phyloP scores from a whole-genome alignment of 2,329 filamentous ascomycete genomes.

The Sporothrix inflata region DNA sequence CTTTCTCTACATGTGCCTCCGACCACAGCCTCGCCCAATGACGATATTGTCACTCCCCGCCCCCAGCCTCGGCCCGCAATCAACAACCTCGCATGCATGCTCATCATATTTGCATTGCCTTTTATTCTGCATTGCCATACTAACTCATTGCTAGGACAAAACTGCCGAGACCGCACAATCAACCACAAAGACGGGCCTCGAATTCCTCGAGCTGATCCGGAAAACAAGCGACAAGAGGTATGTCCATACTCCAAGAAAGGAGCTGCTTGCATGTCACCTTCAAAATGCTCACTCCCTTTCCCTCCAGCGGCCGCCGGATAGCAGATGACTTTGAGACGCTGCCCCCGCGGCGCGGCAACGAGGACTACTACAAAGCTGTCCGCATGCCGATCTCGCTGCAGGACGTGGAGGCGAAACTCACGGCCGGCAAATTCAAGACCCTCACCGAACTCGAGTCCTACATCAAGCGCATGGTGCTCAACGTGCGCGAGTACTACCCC shows the following conservation, averaged over 20 bases:
- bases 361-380: conserved; percentile 77
- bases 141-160: conserved; percentile 38
- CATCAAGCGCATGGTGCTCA: conserved; percentile 84
- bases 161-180: conserved; percentile 67
- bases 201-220: conserved; percentile 74
- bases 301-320: conserved; percentile 68
- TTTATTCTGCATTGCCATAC: background rate
- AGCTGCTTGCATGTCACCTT: background rate
- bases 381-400: conserved; percentile 78
- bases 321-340: conserved; percentile 75
- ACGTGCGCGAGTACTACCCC: conserved; percentile 82
- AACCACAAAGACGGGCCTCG: conserved; percentile 71
- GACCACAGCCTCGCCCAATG: background rate
- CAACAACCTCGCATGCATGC: background rate
- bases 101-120: background rate
- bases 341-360: conserved; percentile 63
- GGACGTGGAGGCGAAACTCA: conserved; percentile 75
- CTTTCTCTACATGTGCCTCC: background rate
- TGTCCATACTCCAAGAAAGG: conserved; percentile 38
- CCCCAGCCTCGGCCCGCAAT: background rate
- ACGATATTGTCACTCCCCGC: background rate
- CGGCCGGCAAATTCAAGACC: conserved; percentile 67
- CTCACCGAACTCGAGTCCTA: conserved; percentile 80
- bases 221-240: conserved; percentile 82
- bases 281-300: too few relatives aligned